These are phyloP conservation scores for Claviceps africana DNA, from an alignment of 2,329 filamentous ascomycete genomes.

Conservation along the genomic window DNA sequence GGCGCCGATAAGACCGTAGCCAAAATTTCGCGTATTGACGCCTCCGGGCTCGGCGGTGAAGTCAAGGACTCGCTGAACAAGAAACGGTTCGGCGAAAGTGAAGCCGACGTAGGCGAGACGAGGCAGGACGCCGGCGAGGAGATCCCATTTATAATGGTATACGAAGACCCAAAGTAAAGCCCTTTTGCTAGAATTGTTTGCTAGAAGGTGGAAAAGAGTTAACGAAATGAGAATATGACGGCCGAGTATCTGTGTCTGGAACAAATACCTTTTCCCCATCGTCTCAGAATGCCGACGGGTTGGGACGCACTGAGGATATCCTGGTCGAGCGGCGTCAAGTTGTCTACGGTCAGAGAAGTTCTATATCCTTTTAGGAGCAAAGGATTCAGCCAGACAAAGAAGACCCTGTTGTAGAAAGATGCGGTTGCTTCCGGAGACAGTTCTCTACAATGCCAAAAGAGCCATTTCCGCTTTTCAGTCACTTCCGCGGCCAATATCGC, in stretches of 20 bases:
- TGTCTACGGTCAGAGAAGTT: not conserved
- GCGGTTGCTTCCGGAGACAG: not conserved
- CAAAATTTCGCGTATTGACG: constrained; percentile 14
- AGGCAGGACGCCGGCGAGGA: constrained; percentile 19
- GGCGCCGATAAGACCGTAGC: constrained; percentile 25
- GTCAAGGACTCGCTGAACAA: constrained; percentile 22
- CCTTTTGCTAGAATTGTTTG: constrained; percentile 10
- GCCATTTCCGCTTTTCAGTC: not conserved
- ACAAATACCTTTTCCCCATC: not conserved
- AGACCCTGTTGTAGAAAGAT: not conserved
- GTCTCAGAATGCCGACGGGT: not conserved
- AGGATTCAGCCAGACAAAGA: not conserved
- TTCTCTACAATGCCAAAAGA: not conserved
- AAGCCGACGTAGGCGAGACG: constrained; percentile 24
- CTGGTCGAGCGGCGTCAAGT: not conserved
- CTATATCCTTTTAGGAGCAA: constrained; percentile 1
- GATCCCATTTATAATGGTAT: constrained; percentile 13
- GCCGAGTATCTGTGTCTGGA: not conserved
- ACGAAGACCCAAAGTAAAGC: constrained; percentile 13
- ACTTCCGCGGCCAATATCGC: constrained; percentile 12
- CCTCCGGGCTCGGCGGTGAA: constrained; percentile 14
- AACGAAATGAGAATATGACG: not conserved
- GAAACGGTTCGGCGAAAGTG: constrained; percentile 28
- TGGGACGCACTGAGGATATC: not conserved
- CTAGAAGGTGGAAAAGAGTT: constrained; percentile 1